These are phyloP conservation scores for Carex myosuroides DNA, from an alignment of 176 grass and related monocot genomes.

Conservation along the genomic window DNA sequence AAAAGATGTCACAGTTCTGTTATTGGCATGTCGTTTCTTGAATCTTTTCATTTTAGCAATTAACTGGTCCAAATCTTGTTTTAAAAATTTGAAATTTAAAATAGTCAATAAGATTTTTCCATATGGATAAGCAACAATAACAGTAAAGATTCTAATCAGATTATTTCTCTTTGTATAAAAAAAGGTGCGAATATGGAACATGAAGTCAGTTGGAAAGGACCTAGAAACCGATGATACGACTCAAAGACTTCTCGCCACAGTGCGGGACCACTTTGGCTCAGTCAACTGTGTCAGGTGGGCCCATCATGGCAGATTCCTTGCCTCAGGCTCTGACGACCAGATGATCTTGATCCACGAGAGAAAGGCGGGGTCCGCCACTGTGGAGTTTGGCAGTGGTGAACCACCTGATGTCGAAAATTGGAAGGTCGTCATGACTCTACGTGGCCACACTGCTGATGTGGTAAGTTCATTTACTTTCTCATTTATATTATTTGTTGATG, in stretches of 20 bases:
- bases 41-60: background rate
- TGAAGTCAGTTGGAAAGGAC: conserved; percentile 68
- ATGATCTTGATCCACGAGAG: conserved; percentile 89
- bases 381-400: conserved; percentile 93
- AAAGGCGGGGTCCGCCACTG: conserved; percentile 85
- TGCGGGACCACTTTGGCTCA: conserved; percentile 92
- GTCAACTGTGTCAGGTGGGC: conserved; percentile 99
- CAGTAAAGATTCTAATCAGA: background rate
- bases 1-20: background rate
- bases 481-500: conserved; percentile 10
- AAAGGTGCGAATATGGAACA: conserved; percentile 96
- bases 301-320: conserved; percentile 74
- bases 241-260: conserved; percentile 65
- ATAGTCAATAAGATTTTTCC: background rate
- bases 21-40: background rate
- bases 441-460: conserved; percentile 95
- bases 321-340: conserved; percentile 98
- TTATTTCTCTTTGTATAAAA: background rate
- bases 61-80: background rate
- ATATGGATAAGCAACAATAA: background rate
- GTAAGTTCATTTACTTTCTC: conserved; percentile 45
- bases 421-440: conserved; percentile 94
- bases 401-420: conserved; percentile 96
- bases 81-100: background rate
- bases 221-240: conserved; percentile 33